phyloP scores from a whole-genome alignment of 2,329 filamentous ascomycete species.

The Domatiomyces globalis region DNA sequence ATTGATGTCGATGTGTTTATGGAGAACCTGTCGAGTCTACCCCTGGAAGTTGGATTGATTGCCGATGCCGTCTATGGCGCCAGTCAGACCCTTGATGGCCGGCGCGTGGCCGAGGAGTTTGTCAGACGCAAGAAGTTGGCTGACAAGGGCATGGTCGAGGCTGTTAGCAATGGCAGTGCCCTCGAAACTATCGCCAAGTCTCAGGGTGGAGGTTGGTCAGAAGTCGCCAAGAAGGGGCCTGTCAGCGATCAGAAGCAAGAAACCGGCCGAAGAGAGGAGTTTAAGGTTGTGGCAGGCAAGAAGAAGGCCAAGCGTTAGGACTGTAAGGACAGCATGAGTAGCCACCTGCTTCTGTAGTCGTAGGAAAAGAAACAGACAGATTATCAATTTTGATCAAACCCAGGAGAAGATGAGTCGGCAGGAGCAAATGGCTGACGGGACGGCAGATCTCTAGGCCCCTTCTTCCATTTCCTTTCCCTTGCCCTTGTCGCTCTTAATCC shows the following conservation, averaged over 20 bases:
- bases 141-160: conserved; percentile 73
- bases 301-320: conserved; percentile 52
- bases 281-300: conserved; percentile 81
- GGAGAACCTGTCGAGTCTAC: conserved; percentile 58
- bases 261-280: conserved; percentile 33
- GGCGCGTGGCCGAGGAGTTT: conserved; percentile 88
- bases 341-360: neutral
- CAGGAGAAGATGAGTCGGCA: too few species aligned
- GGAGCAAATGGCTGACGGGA: too few species aligned
- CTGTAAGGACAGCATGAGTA: neutral
- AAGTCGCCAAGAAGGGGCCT: conserved; percentile 86
- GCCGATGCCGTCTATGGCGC: conserved; percentile 78
- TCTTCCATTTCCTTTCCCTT: too few species aligned
- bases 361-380: neutral
- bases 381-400: too few species aligned
- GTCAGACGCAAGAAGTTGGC: conserved; percentile 84
- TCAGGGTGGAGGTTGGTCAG: conserved; percentile 68
- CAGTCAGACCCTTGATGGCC: conserved; percentile 79
- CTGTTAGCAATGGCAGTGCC: conserved; percentile 31
- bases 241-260: conserved; percentile 35
- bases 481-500: too few species aligned
- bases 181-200: conserved; percentile 27
- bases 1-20: conserved; percentile 70
- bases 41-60: conserved; percentile 65
- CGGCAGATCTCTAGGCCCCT: too few species aligned